Conservation (phyloP, 2,329 filamentous ascomycete species). For the Furcasterigmium sp. region DNA sequence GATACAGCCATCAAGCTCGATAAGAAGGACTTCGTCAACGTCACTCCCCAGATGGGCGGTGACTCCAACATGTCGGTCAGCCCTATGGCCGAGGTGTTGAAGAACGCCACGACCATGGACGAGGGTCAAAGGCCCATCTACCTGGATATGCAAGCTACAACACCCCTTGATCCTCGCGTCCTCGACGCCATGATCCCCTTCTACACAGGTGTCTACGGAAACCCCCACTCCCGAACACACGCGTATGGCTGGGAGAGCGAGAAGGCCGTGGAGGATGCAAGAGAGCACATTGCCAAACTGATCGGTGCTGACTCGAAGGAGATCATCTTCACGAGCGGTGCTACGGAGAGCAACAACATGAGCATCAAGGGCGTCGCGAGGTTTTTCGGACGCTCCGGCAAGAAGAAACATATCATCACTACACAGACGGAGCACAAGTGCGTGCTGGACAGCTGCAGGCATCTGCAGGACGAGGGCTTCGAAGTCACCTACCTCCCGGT, state of each 20-base stretch:
- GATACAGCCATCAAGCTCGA: constrained; percentile 84
- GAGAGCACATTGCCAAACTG: constrained; percentile 75
- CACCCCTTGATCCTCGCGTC: constrained; percentile 88
- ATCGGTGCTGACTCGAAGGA: constrained; percentile 96
- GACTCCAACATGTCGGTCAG: constrained; percentile 68
- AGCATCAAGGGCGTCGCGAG: constrained; percentile 96
- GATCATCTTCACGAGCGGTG: constrained; percentile 97
- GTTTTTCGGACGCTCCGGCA: constrained; percentile 87
- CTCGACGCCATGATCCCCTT: constrained; percentile 95
- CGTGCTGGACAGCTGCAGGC: constrained; percentile 92
- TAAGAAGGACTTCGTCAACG: constrained; percentile 71
- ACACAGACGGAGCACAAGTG: constrained; percentile 99
- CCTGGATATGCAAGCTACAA: constrained; percentile 97
- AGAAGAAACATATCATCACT: constrained; percentile 98
- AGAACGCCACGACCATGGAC: constrained; percentile 89
- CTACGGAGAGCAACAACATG: constrained; percentile 99
- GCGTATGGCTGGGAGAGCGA: constrained; percentile 99
- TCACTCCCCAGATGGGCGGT: constrained; percentile 16
- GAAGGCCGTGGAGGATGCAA: constrained; percentile 83
- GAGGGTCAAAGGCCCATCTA: constrained; percentile 93
- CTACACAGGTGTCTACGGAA: constrained; percentile 89
- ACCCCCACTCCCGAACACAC: constrained; percentile 94
- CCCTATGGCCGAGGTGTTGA: constrained; percentile 80
- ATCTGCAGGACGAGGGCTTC: constrained; percentile 94
- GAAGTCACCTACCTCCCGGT: constrained; percentile 97